A percentile compares a stretch with the other conserved stretches of the same genome.
phyloP scores from a whole-genome alignment of 2,329 filamentous ascomycete species.

The Ceratocystis ficicola region DNA sequence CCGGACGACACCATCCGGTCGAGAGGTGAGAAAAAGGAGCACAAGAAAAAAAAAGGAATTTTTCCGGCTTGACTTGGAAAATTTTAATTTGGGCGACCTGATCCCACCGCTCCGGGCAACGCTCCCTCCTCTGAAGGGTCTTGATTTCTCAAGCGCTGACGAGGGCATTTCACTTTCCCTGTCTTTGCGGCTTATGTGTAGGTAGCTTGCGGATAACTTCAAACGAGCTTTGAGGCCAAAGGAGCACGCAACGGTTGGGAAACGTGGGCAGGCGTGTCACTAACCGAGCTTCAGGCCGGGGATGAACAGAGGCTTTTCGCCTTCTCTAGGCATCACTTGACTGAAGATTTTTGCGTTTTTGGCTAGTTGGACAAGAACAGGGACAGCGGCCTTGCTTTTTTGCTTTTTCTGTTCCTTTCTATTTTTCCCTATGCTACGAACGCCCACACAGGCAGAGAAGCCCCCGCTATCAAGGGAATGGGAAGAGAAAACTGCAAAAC shows the following conservation, averaged over 20 bases:
- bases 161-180: no score
- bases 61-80: not conserved
- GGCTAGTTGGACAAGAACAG: no score
- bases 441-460: not conserved
- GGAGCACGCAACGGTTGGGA: no score
- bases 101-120: not conserved
- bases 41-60: not conserved
- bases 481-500: not conserved
- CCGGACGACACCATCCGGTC: not conserved
- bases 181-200: no score
- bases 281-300: no score
- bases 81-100: not conserved
- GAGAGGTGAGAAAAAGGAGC: not conserved
- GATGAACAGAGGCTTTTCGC: no score
- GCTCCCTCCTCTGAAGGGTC: not conserved
- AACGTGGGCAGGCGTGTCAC: no score
- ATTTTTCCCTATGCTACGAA: not conserved
- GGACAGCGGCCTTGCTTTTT: not conserved
- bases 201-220: no score
- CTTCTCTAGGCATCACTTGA: no score
- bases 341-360: no score
- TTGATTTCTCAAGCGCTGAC: not conserved
- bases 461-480: not conserved
- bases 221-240: no score
- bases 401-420: not conserved